Evolutionary conservation across 345 rosid species (phyloP).

Genomic region (Salix viminalis): DNA sequence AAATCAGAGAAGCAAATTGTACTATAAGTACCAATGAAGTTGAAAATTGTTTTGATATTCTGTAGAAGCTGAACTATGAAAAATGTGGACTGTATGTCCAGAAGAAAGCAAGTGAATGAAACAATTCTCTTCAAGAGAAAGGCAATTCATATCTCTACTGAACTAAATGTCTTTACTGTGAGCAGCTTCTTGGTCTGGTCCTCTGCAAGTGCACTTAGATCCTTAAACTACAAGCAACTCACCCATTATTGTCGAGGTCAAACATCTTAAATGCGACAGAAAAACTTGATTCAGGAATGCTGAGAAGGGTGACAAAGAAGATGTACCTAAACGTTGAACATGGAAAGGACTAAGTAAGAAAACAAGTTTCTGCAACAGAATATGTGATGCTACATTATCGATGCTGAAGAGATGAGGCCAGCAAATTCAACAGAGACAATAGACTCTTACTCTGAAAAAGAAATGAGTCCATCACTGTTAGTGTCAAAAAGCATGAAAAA

Average conservation of each 20-base stretch:
- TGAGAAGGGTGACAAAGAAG: conserved; percentile 25
- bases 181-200: too few species aligned
- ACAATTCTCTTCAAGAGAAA: not conserved
- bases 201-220: too few species aligned
- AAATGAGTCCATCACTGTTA: conserved; percentile 23
- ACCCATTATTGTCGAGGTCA: conserved; percentile 30
- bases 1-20: not conserved
- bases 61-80: not conserved
- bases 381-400: too few species aligned
- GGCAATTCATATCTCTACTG: too few species aligned
- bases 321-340: conserved; percentile 19
- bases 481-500: conserved; percentile 33
- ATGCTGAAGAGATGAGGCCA: not conserved
- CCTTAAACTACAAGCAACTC: not conserved
- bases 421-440: not conserved
- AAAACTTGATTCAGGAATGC: conserved; percentile 31
- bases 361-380: too few species aligned
- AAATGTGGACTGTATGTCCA: not conserved
- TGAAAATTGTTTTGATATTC: not conserved
- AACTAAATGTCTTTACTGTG: too few species aligned
- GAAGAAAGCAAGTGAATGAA: not conserved
- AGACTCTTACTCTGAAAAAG: conserved; percentile 23
- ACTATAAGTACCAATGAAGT: not conserved
- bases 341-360: not conserved
- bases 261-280: conserved; percentile 30